Conservation (phyloP, 306 rosid species). For the Gillenia trifoliata region DNA sequence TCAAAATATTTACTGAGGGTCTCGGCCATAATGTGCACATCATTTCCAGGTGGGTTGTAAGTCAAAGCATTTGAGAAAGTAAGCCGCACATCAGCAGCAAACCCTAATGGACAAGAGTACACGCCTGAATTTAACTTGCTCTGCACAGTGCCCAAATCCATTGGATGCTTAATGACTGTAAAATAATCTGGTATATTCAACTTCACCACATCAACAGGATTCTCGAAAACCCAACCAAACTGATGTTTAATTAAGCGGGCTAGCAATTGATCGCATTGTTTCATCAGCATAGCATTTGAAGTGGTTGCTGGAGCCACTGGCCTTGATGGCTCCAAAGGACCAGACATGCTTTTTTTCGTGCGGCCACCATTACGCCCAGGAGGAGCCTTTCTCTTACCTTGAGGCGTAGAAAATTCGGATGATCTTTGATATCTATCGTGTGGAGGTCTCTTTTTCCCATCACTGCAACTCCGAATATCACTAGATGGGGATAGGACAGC, state of each 20-base stretch:
- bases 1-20: slow-evolving; percentile 62
- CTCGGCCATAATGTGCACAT: slow-evolving; percentile 64
- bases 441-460: slow-evolving; percentile 55
- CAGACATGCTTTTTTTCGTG: slow-evolving; percentile 37
- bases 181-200: slow-evolving; percentile 88
- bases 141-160: slow-evolving; percentile 92
- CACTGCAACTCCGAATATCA: slow-evolving; percentile 61
- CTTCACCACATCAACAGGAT: slow-evolving; percentile 75
- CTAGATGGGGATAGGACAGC: slow-evolving; percentile 51
- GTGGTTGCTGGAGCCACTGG: slow-evolving; percentile 29
- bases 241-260: slow-evolving; percentile 48
- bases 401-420: slow-evolving; percentile 32
- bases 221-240: slow-evolving; percentile 67
- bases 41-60: slow-evolving; percentile 80
- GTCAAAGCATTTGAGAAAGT: slow-evolving; percentile 84
- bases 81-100: slow-evolving; percentile 81
- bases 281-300: slow-evolving; percentile 50
- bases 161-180: slow-evolving; percentile 80
- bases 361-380: slow-evolving; percentile 61
- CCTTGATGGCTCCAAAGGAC: slow-evolving; percentile 41
- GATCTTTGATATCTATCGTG: slow-evolving; percentile 34
- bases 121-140: slow-evolving; percentile 49
- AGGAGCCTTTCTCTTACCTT: slow-evolving; percentile 51
- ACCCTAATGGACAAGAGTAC: slow-evolving; percentile 54
- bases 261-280: slow-evolving; percentile 58